Evolutionary conservation across 2,329 filamentous ascomycete species (phyloP).

Genomic region (Ascochyta koolunga): DNA sequence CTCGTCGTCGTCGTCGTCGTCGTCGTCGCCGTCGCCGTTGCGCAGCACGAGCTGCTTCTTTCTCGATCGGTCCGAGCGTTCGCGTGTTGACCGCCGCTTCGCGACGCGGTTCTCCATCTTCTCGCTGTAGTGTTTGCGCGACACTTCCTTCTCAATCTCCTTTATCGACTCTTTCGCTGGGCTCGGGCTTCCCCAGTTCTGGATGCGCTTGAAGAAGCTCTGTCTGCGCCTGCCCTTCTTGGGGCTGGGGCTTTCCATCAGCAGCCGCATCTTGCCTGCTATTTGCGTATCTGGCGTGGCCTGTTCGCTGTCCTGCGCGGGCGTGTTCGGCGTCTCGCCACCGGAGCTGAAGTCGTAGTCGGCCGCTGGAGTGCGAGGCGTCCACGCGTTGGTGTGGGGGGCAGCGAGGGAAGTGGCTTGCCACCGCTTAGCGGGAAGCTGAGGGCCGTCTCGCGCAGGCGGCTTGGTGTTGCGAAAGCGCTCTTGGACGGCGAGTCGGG

Average conservation of each 20-base stretch:
- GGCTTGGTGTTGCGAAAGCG: constrained; percentile 42
- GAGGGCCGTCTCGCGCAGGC: constrained; percentile 57
- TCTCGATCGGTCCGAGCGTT: constrained; percentile 21
- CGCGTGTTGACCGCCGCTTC: constrained; percentile 34
- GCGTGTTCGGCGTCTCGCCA: constrained; percentile 57
- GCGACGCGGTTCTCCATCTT: constrained; percentile 49
- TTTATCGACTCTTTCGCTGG: constrained; percentile 47
- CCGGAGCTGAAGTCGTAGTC: constrained; percentile 55
- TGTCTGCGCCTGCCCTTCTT: constrained; percentile 42
- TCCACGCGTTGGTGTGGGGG: constrained; percentile 43
- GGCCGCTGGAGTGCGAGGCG: constrained; percentile 41
- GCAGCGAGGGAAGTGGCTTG: constrained; percentile 49
- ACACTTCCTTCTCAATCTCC: constrained; percentile 39
- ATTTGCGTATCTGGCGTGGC: constrained; percentile 50
- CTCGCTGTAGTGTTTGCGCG: constrained; percentile 42
- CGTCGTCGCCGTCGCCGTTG: constrained; percentile 33
- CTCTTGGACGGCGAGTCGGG: constrained; percentile 58
- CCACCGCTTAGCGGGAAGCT: constrained; percentile 50
- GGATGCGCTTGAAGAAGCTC: constrained; percentile 38
- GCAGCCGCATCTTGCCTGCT: constrained; percentile 34
- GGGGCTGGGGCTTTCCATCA: constrained; percentile 37
- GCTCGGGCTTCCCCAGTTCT: constrained; percentile 38
- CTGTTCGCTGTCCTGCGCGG: constrained; percentile 51
- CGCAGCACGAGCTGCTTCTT: constrained; percentile 32
- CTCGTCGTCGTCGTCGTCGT: constrained; percentile 32